These are phyloP conservation scores for Paraphaeosphaeria minitans DNA, from an alignment of 2,329 filamentous ascomycete species.

Conservation along the genomic window DNA sequence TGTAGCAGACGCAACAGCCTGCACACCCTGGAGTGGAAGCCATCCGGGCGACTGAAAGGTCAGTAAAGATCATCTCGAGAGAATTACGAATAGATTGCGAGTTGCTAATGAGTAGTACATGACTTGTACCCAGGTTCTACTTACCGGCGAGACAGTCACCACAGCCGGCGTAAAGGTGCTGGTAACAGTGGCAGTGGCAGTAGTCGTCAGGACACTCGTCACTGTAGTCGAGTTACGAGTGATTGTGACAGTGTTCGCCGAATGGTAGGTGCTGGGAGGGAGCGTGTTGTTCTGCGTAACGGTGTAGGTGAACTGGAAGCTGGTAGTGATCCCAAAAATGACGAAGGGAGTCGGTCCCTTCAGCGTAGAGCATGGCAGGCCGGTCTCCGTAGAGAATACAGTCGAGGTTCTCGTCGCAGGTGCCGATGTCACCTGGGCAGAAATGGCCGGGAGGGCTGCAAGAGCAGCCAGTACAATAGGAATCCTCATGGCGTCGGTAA, in stretches of 20 bases:
- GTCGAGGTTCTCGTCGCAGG: constrained; percentile 4
- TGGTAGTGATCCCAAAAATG: constrained; percentile 20
- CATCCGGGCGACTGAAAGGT: constrained; percentile 16
- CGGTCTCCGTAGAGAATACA: constrained; percentile 6
- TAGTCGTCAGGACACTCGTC: constrained; percentile 25
- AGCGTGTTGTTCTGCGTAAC: constrained; percentile 11
- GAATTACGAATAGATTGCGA: neutral
- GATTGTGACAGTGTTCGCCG: constrained; percentile 20
- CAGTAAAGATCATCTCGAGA: neutral
- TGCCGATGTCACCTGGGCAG: constrained; percentile 6
- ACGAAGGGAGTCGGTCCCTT: constrained; percentile 9
- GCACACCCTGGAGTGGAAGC: constrained; percentile 19
- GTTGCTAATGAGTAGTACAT: neutral
- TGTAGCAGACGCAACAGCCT: constrained; percentile 12
- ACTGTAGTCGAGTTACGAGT: constrained; percentile 29
- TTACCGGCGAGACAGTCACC: constrained; percentile 18
- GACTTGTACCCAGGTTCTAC: neutral
- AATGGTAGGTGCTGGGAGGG: constrained; percentile 9
- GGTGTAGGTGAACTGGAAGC: constrained; percentile 20
- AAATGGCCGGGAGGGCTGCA: constrained; percentile 21
- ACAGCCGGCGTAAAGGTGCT: constrained; percentile 19
- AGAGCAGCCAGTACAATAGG: constrained; percentile 22
- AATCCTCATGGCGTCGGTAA: constrained; percentile 24
- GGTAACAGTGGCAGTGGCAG: constrained; percentile 19
- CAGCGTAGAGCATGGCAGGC: neutral